Evolutionary conservation across 345 rosid genomes (phyloP), one percentile per base, ranked within the genome.

Genomic region (Abelmoschus esculentus): DNA sequence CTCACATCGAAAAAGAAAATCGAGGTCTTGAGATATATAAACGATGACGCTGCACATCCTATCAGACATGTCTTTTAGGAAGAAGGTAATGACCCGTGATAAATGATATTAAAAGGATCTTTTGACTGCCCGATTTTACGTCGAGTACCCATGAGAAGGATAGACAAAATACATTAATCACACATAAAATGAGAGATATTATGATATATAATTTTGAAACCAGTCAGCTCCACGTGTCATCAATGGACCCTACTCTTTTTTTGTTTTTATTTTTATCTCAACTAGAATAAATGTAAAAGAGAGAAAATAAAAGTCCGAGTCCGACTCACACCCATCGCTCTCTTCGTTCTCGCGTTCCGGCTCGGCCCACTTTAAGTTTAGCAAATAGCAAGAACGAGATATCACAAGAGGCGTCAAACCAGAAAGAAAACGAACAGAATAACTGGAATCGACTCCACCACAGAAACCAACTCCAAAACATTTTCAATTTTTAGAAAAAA

Each of bases 381-480:
- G 26, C n/a, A 12, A 13, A 6, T 38, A 0, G 26, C n/a, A 12
- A 13, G 17, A 47, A 47, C 52, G 52, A 13, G 13, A 44, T 12
- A 8, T 44, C 1, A 44, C 10, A 44, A 1, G 11, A 8, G 13
- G 13, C 49, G 11, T 8, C 3, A 11, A 67, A 61, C 12, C 6
- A 22, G 26, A 22, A 22, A 22, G 26, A 22, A 22, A 22, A 22
- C 1, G 26, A 22, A 22, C 26, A 22, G 71, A 74, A 73, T 67
- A 77, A 80, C 79, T 78, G 78, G 78, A 84, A 74, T 70, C 79
- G 66, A 76, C 77, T 66, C 53, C 70, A 63, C 77, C 73, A 68
- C 73, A 32, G 70, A 73, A 66, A 19, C 68, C 36, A 28, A 36
- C 46, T 36, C 18, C 18, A 6, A 36, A 6, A 38, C 42, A 38